Evolutionary conservation across 2,329 filamentous ascomycete genomes (phyloP).

Genomic region (Epichloe glyceriae): DNA sequence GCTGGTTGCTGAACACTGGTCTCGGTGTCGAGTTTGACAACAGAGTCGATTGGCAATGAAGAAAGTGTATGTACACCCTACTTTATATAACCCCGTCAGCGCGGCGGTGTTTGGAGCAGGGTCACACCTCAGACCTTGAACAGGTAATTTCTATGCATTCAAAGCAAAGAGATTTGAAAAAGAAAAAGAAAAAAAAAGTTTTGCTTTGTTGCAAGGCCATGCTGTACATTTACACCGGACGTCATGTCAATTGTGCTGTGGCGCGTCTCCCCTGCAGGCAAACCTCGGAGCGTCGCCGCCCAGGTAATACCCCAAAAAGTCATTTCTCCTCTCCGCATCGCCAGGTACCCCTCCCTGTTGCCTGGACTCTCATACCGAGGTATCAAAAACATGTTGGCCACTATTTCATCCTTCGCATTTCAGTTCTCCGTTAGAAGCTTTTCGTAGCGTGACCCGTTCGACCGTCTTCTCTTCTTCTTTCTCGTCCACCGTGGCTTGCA

Average conservation of each 20-base stretch:
- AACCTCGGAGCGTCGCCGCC: neutral
- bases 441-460: neutral
- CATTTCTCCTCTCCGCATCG: neutral
- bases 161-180: neutral
- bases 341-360: neutral
- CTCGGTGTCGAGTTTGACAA: no score
- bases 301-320: neutral
- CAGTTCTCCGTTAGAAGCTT: neutral
- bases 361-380: neutral
- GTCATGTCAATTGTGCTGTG: neutral
- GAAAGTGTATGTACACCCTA: no score
- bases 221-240: constrained; percentile 5
- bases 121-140: neutral
- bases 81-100: no score
- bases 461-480: neutral
- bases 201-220: constrained; percentile 5
- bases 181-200: neutral
- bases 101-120: no score
- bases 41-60: no score
- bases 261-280: neutral
- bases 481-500: neutral
- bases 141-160: constrained; percentile 5
- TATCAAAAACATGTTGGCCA: constrained; percentile 1
- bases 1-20: no score
- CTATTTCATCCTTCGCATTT: neutral